phyloP scores from a whole-genome alignment of 2,329 filamentous ascomycete species.

The Cladosporium sp. region DNA sequence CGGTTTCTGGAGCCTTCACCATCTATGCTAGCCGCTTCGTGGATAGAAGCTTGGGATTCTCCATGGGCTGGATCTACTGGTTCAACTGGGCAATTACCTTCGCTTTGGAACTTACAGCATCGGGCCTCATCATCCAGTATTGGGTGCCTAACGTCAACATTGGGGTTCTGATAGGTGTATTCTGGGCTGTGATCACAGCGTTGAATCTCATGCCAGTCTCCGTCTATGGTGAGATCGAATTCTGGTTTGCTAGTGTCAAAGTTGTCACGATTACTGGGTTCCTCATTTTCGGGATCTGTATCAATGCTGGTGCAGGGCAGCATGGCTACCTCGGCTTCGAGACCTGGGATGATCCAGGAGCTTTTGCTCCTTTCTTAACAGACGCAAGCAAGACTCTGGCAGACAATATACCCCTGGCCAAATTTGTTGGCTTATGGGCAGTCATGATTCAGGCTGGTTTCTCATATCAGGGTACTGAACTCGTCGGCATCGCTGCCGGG shows the following conservation, averaged over 20 bases:
- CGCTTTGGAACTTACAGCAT: constrained; percentile 36
- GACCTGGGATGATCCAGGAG: constrained; percentile 38
- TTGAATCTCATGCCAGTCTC: constrained; percentile 49
- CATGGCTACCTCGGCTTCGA: constrained; percentile 58
- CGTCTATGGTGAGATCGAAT: constrained; percentile 53
- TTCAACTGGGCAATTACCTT: constrained; percentile 43
- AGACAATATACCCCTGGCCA: constrained; percentile 26
- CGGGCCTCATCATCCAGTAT: constrained; percentile 36
- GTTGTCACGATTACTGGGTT: constrained; percentile 49
- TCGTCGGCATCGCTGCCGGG: constrained; percentile 50
- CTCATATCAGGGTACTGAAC: constrained; percentile 53
- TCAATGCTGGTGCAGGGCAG: constrained; percentile 38
- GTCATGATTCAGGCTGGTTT: constrained; percentile 57
- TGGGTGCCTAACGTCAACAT: constrained; percentile 40
- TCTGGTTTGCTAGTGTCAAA: constrained; percentile 51
- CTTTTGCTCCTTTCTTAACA: constrained; percentile 33
- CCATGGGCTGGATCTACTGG: constrained; percentile 45
- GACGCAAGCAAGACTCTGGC: not conserved
- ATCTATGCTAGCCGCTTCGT: constrained; percentile 46
- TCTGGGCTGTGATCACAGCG: constrained; percentile 35
- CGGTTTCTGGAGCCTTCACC: constrained; percentile 52
- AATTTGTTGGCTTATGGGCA: constrained; percentile 49
- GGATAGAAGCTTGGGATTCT: constrained; percentile 42
- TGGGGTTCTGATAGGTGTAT: constrained; percentile 32
- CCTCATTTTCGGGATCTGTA: constrained; percentile 39